phyloP scores from a whole-genome alignment of 2,329 filamentous ascomycete species.

The Ceratocystis smalleyi region DNA sequence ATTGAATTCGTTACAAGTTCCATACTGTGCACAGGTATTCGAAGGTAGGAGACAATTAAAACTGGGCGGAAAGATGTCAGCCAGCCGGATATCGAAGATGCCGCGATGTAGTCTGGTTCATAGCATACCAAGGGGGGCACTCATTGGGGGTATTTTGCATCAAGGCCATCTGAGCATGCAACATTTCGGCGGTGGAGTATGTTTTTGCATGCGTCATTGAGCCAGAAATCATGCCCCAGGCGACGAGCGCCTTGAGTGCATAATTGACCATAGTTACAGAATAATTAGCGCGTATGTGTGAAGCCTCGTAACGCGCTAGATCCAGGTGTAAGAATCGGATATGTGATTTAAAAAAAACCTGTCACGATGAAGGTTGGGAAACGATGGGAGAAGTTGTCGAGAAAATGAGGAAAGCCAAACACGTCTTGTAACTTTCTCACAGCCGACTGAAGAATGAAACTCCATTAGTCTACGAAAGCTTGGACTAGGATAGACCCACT shows the following conservation, averaged over 20 bases:
- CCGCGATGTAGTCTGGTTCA: neutral
- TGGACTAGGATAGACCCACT: neutral
- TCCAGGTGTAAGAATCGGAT: neutral
- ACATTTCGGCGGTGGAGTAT: constrained; percentile 44
- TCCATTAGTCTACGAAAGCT: neutral
- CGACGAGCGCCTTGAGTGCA: neutral
- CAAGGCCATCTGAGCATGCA: constrained; percentile 51
- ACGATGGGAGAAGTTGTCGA: no score
- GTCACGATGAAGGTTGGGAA: neutral
- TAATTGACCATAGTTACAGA: neutral
- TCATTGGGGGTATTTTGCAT: constrained; percentile 58
- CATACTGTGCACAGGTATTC: constrained; percentile 82
- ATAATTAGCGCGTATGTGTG: neutral
- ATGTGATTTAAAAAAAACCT: neutral
- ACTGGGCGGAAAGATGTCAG: constrained; percentile 33
- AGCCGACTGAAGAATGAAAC: neutral
- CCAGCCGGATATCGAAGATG: neutral
- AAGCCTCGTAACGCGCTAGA: neutral
- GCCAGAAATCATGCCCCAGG: neutral
- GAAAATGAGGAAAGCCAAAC: neutral
- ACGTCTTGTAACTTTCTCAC: neutral
- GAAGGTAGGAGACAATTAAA: constrained; percentile 96
- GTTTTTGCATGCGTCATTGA: constrained; percentile 28
- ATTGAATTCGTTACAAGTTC: constrained; percentile 73
- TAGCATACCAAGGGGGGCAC: constrained; percentile 58